Percentiles rank a stretch among this genome's conserved stretches.
Evolutionary conservation across 805 yeast species (phyloP).

Genomic region (Suhomyces sp.): DNA sequence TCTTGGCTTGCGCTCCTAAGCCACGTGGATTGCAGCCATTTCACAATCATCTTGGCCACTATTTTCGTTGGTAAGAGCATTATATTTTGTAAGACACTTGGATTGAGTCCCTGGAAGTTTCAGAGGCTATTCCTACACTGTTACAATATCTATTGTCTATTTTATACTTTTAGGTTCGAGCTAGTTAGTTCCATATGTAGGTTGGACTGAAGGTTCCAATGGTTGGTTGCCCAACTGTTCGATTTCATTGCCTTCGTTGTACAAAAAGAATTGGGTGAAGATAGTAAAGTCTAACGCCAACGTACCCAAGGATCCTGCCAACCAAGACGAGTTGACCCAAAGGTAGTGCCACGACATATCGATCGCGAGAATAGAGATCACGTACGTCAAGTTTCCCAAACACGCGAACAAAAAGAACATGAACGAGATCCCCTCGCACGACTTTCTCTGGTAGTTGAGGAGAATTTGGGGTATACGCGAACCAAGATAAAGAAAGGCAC

Average conservation of each 20-base stretch:
- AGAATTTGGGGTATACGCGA: conserved; percentile 91
- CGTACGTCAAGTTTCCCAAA: conserved; percentile 88
- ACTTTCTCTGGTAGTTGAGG: conserved; percentile 78
- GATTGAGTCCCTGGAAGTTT: not conserved
- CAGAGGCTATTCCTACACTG: not conserved
- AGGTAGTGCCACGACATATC: conserved; percentile 69
- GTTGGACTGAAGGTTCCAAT: not conserved
- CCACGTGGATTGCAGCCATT: too few species aligned
- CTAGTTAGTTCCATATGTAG: conserved; percentile 1
- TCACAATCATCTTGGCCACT: not conserved
- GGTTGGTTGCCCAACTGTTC: not conserved
- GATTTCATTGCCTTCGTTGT: conserved; percentile 38
- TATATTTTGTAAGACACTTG: not conserved
- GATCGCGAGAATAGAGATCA: conserved; percentile 75
- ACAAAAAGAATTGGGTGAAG: conserved; percentile 80
- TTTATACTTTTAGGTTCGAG: not conserved
- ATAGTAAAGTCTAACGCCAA: conserved; percentile 78
- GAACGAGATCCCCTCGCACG: conserved; percentile 93
- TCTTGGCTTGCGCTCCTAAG: not conserved
- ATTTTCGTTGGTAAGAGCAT: too few species aligned
- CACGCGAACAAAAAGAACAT: conserved; percentile 94
- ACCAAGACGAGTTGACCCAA: conserved; percentile 85
- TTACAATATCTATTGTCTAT: not conserved
- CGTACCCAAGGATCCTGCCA: conserved; percentile 89
- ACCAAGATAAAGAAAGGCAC: conserved; percentile 75